Percentiles rank a stretch among this genome's conserved stretches.
Conservation (phyloP, 768 basidiomycete species). For the Boletus speciosus region DNA sequence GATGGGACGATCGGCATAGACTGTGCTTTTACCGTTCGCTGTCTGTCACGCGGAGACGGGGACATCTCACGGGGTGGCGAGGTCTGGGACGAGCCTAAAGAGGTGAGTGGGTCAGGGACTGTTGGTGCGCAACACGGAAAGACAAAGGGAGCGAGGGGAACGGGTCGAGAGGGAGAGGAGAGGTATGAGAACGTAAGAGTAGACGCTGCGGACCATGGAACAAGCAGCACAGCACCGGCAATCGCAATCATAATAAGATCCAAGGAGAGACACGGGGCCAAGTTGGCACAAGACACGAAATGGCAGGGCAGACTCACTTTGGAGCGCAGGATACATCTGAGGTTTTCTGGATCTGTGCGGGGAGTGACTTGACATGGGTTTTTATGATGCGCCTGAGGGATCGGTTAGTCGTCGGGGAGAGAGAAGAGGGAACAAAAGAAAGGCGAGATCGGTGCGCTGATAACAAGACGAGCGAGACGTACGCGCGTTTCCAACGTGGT, state of each 20-base stretch:
- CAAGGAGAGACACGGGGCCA: neutral
- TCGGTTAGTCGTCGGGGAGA: neutral
- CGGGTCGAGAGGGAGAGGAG: neutral
- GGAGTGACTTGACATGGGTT: conserved; percentile 55
- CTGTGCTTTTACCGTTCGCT: conserved; percentile 52
- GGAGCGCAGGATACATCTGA: conserved; percentile 44
- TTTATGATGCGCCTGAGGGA: conserved; percentile 6
- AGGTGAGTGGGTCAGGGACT: neutral
- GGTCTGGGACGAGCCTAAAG: conserved; percentile 26
- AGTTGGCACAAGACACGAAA: conserved; percentile 4
- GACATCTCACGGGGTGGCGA: conserved; percentile 41
- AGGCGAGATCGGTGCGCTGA: conserved; percentile 32
- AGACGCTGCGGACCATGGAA: neutral
- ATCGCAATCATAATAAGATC: neutral
- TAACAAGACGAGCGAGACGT: conserved; percentile 23
- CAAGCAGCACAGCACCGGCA: neutral
- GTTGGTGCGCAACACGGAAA: neutral
- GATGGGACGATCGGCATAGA: conserved; percentile 62
- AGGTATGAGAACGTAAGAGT: neutral
- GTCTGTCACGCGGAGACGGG: conserved; percentile 46
- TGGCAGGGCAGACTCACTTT: conserved; percentile 38
- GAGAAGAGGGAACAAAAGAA: conserved; percentile 29
- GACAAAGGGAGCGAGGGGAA: neutral
- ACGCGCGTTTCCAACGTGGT: conserved; percentile 71
- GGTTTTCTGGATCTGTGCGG: conserved; percentile 57